These are phyloP conservation scores for Fusarium poae DNA, from an alignment of 2,329 filamentous ascomycete genomes.

Conservation along the genomic window DNA sequence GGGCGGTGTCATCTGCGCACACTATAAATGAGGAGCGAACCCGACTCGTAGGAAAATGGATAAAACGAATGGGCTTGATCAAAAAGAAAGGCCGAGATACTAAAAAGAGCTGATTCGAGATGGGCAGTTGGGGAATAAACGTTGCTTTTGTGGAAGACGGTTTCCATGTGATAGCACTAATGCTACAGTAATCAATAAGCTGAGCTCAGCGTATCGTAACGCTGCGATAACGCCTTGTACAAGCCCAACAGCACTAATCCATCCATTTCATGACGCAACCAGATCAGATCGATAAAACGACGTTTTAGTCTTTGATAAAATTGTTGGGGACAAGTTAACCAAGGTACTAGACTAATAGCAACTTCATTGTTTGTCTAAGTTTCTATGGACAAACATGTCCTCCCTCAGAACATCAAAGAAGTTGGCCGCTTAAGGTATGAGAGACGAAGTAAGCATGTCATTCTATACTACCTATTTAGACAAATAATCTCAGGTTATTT, in stretches of 20 bases:
- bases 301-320: constrained; percentile 12
- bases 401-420: not conserved
- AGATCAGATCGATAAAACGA: constrained; percentile 18
- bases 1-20: constrained; percentile 33
- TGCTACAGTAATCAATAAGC: constrained; percentile 12
- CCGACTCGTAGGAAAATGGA: not conserved
- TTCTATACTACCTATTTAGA: too few species aligned
- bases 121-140: constrained; percentile 7
- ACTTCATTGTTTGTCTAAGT: not conserved
- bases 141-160: constrained; percentile 16
- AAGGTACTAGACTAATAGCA: not conserved
- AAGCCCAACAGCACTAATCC: constrained; percentile 26
- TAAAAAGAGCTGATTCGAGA: constrained; percentile 4
- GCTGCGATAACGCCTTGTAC: constrained; percentile 39
- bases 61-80: constrained; percentile 1
- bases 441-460: too few species aligned
- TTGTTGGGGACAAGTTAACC: constrained; percentile 5
- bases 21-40: constrained; percentile 13
- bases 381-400: not conserved
- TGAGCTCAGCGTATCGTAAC: constrained; percentile 39
- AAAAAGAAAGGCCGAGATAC: constrained; percentile 2
- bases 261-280: constrained; percentile 41
- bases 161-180: constrained; percentile 34
- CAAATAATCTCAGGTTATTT: too few species aligned
- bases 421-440: too few species aligned